Evolutionary conservation across 352 stramenopile species (phyloP), one percentile per base, ranked within the genome.

Genomic region (Phytophthora ohioensis): DNA sequence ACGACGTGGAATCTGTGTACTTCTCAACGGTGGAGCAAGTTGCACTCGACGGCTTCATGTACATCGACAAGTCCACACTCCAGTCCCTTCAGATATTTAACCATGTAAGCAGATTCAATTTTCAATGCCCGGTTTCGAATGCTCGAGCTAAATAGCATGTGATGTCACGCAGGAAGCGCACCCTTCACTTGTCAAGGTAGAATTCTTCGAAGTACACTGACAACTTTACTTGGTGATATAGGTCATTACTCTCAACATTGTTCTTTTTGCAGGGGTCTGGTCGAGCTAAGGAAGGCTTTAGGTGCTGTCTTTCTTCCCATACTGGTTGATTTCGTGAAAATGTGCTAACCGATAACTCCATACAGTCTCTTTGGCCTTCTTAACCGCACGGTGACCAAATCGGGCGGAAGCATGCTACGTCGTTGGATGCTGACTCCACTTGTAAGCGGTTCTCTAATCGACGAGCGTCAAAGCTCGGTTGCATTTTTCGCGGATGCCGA

Each of bases 71-170:
- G 36, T 80, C 70, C 10, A 88, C 82, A 2, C 79, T 95, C 3
- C 76, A 86, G 57, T 90, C 90, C 2, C 76, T 97, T 45, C 90
- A 97, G 47, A 92, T 97, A 58, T 95, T 97, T 52, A 91, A 83
- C 39, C 70, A 85, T 54, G 90, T 95, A 82, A 7, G 70, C 35
- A 41, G 21, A 47, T 39, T 30, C 8, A 39, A 54, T 49, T 8
- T 17, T 38, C 2, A 46, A 12, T 21, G 62, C 15, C 10, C 46
- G 38, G 15, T 10, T 35, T 54, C 43, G 10, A 15, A n/a, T 59
- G 34, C 12, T 54, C 17, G 27, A 52, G 46, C 46, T 74, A 6
- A 73, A 52, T 64, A 45, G 39, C 32, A 15, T 53, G 27, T 52
- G 31, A 41, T 32, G 5, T 53, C 27, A 12, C 35, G 15, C 66